Evolutionary conservation across 345 rosid species (phyloP).

Genomic region (Cardiospermum halicacabum): DNA sequence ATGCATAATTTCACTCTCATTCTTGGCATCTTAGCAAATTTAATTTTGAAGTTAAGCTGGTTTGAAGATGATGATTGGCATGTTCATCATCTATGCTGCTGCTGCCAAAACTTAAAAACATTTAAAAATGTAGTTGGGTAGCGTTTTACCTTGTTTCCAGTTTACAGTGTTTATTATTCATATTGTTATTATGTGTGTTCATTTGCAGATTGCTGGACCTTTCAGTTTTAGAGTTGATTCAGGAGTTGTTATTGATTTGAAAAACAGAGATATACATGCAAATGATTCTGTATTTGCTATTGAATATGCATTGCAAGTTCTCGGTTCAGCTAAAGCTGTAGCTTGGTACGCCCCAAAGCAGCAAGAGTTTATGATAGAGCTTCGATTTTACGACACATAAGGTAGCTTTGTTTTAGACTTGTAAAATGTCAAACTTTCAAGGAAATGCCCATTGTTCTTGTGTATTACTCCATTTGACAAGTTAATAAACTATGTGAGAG

Average conservation of each 20-base stretch:
- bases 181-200: not conserved
- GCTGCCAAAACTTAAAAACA: not conserved
- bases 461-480: slow-evolving; percentile 2
- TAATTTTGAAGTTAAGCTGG: not conserved
- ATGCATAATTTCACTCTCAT: not conserved
- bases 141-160: not conserved
- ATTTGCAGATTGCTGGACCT: slow-evolving; percentile 90
- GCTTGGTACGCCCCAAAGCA: slow-evolving; percentile 92
- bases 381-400: slow-evolving; percentile 69
- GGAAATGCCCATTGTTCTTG: not conserved
- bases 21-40: not conserved
- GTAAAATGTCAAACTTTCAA: not conserved
- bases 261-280: slow-evolving; percentile 34
- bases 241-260: slow-evolving; percentile 50
- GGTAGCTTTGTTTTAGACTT: not conserved
- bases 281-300: slow-evolving; percentile 69
- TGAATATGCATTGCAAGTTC: slow-evolving; percentile 85
- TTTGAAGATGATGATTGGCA: not conserved
- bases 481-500: not conserved
- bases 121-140: not conserved
- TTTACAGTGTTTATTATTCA: not conserved
- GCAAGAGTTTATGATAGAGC: slow-evolving; percentile 81
- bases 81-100: not conserved
- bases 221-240: slow-evolving; percentile 85
- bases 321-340: slow-evolving; percentile 82